phyloP scores from a whole-genome alignment of 441 rosid species.

The Populus hybrid region DNA sequence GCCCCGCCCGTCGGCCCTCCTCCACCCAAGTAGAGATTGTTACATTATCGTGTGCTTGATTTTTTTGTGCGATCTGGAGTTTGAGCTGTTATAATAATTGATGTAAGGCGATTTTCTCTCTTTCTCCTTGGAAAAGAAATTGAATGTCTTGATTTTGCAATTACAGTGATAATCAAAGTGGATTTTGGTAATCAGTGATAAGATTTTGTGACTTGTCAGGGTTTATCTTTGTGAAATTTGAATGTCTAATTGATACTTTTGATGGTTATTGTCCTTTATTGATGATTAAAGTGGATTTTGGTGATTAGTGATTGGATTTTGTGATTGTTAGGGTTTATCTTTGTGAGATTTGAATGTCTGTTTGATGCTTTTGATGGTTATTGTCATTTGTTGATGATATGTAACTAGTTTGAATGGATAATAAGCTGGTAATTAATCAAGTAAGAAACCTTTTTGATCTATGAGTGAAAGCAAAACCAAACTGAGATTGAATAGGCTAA shows the following conservation, averaged over 20 bases:
- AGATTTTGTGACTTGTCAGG: neutral
- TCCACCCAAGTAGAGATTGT: slow-evolving; percentile 1
- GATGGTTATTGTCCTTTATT: neutral
- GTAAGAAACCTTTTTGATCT: neutral
- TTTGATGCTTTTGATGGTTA: neutral
- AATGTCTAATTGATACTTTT: neutral
- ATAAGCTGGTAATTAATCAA: too few relatives aligned
- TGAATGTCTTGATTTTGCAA: neutral
- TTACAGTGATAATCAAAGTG: neutral
- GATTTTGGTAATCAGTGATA: neutral
- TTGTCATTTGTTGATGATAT: neutral
- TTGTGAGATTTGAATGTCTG: neutral
- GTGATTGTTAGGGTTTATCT: neutral
- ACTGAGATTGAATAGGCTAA: too few relatives aligned
- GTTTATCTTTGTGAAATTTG: neutral
- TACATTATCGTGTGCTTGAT: neutral
- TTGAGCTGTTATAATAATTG: neutral
- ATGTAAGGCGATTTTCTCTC: neutral
- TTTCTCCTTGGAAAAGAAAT: too few relatives aligned
- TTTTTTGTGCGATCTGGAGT: neutral
- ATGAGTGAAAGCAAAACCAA: neutral
- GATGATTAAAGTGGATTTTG: neutral
- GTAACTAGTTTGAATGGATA: neutral
- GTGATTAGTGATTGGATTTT: neutral
- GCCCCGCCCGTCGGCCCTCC: slow-evolving; percentile 42